These are phyloP conservation scores for Neofusicoccum ribis DNA, from an alignment of 2,329 filamentous ascomycete species.

Conservation along the genomic window DNA sequence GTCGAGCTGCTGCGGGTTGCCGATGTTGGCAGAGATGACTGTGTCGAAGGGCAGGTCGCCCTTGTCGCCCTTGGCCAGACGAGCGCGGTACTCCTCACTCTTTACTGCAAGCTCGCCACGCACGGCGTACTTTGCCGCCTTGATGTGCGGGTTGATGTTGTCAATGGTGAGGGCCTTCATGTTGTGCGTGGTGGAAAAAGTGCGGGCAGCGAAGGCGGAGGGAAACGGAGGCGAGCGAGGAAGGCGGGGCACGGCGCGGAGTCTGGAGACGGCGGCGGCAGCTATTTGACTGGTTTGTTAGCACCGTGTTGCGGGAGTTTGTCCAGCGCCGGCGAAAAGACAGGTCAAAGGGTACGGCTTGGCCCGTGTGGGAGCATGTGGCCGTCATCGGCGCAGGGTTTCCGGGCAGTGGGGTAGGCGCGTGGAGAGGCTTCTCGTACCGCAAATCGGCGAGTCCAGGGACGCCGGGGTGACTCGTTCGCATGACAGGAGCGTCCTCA, in stretches of 20 bases:
- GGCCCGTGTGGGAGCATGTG: conserved; percentile 1
- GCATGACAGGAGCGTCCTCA: conserved; percentile 5
- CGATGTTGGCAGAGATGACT: conserved; percentile 96
- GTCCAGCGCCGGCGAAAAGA: not conserved
- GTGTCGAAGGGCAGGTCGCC: conserved; percentile 77
- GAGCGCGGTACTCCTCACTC: conserved; percentile 84
- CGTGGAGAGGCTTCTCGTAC: not conserved
- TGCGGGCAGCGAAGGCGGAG: conserved; percentile 2
- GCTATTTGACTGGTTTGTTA: not conserved
- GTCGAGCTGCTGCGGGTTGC: conserved; percentile 97
- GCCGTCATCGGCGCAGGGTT: conserved; percentile 7
- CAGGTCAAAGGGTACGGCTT: not conserved
- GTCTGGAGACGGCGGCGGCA: not conserved
- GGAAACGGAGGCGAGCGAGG: not conserved
- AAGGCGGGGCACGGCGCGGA: not conserved
- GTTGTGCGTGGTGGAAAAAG: conserved; percentile 11
- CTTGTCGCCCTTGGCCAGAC: conserved; percentile 62
- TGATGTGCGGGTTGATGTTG: conserved; percentile 91
- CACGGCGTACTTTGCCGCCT: conserved; percentile 90
- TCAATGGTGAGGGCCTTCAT: conserved; percentile 61
- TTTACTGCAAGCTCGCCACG: conserved; percentile 92
- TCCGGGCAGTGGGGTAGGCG: conserved; percentile 3
- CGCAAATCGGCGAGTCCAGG: conserved; percentile 3
- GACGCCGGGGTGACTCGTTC: conserved; percentile 3
- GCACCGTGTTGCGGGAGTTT: not conserved